Conservation (phyloP, 139 green algal genomes). For the Chlamydomonas urium region DNA sequence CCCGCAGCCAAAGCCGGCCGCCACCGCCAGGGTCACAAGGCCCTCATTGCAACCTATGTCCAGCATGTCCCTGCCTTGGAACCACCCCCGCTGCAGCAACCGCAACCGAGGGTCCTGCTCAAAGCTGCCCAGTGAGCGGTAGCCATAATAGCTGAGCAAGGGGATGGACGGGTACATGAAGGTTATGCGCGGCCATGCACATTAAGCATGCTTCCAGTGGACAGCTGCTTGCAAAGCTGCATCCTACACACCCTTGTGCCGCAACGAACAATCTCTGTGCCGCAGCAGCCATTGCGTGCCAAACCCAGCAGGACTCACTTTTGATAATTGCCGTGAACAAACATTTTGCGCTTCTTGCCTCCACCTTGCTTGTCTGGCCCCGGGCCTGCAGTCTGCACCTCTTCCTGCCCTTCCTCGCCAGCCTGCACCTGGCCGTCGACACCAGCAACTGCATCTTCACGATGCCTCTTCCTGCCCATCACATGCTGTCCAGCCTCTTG, state of each 20-base stretch:
- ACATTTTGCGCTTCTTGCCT: conserved; percentile 9
- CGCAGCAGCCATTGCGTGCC: not conserved
- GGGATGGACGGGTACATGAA: not conserved
- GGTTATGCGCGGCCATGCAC: too few species aligned
- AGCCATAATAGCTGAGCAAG: conserved; percentile 74
- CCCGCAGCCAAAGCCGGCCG: conserved; percentile 36
- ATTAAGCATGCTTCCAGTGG: too few species aligned
- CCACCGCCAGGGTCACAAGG: conserved; percentile 76
- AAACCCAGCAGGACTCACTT: conserved; percentile 1
- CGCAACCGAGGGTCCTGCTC: conserved; percentile 50
- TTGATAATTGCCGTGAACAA: conserved; percentile 8
- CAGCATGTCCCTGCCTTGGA: conserved; percentile 58
- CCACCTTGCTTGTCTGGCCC: not conserved
- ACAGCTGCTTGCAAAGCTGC: too few species aligned
- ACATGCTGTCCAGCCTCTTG: too few species aligned
- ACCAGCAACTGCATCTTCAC: too few species aligned
- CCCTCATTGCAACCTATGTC: conserved; percentile 95
- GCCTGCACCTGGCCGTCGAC: not conserved
- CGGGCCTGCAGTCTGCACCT: not conserved
- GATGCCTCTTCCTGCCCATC: too few species aligned
- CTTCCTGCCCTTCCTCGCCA: not conserved
- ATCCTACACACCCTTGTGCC: too few species aligned
- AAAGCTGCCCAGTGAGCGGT: conserved; percentile 46
- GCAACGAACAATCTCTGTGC: too few species aligned
- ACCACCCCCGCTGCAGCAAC: conserved; percentile 64